phyloP scores from a whole-genome alignment of 495 filamentous ascomycete species.

The Penicillium angulare region DNA sequence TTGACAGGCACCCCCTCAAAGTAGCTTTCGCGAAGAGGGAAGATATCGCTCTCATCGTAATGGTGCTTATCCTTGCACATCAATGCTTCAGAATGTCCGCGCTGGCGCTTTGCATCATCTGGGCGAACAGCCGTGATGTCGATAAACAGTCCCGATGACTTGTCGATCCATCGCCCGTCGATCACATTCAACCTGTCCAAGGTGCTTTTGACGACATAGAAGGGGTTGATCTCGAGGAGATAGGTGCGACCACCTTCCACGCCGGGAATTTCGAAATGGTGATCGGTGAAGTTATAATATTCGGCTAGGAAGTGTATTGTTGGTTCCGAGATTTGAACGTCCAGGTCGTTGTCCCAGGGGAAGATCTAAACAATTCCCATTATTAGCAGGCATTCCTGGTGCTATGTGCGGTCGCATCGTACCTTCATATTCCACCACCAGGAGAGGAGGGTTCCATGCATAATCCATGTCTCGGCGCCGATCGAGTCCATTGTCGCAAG shows the following conservation, averaged over 20 bases:
- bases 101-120: slow-evolving; percentile 33
- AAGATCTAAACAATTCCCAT: slow-evolving; percentile 45
- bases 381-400: not conserved
- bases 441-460: slow-evolving; percentile 59
- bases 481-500: slow-evolving; percentile 54
- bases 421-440: slow-evolving; percentile 66
- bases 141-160: slow-evolving; percentile 58
- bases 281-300: slow-evolving; percentile 64
- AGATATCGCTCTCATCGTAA: slow-evolving; percentile 65
- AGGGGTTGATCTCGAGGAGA: slow-evolving; percentile 59
- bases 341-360: slow-evolving; percentile 63
- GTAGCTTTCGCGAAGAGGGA: slow-evolving; percentile 70
- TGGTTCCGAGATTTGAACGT: slow-evolving; percentile 57
- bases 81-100: slow-evolving; percentile 39
- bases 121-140: slow-evolving; percentile 59
- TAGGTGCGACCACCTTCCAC: slow-evolving; percentile 46
- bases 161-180: slow-evolving; percentile 63
- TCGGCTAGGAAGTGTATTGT: slow-evolving; percentile 55
- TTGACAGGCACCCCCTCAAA: slow-evolving; percentile 76
- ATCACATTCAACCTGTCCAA: slow-evolving; percentile 55
- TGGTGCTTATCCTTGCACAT: slow-evolving; percentile 60
- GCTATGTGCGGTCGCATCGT: not conserved
- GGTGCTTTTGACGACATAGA: slow-evolving; percentile 48
- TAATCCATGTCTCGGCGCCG: slow-evolving; percentile 61
- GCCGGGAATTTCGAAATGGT: slow-evolving; percentile 48